phyloP scores from a whole-genome alignment of 1,284 basidiomycete species.

The Melampsora allii-populina region DNA sequence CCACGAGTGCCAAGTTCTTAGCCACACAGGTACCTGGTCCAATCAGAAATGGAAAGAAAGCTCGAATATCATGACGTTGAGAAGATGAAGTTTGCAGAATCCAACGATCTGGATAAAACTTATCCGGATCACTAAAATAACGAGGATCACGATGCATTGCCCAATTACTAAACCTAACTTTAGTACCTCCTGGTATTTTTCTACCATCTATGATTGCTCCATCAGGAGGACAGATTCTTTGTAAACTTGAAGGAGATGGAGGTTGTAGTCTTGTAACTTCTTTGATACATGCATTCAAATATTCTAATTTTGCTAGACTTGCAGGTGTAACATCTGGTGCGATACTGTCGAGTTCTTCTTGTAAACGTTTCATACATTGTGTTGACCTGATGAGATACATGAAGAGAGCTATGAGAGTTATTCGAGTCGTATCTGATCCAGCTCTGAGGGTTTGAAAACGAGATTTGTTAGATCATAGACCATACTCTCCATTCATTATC shows the following conservation, averaged over 20 bases:
- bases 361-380: slow-evolving; percentile 46
- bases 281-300: slow-evolving; percentile 52
- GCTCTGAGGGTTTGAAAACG: slow-evolving; percentile 34
- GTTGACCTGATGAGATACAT: slow-evolving; percentile 49
- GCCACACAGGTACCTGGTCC: slow-evolving; percentile 49
- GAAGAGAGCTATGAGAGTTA: slow-evolving; percentile 48
- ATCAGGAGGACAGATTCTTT: slow-evolving; percentile 49
- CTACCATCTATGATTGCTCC: slow-evolving; percentile 49
- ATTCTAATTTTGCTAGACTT: slow-evolving; percentile 47
- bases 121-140: slow-evolving; percentile 48
- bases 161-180: slow-evolving; percentile 50
- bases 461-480: not conserved
- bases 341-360: slow-evolving; percentile 47
- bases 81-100: slow-evolving; percentile 41
- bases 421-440: slow-evolving; percentile 50
- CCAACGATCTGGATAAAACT: slow-evolving; percentile 50
- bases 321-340: slow-evolving; percentile 48
- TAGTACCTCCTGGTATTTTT: slow-evolving; percentile 49
- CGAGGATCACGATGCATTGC: slow-evolving; percentile 48
- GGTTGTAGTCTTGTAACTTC: slow-evolving; percentile 51
- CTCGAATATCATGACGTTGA: slow-evolving; percentile 21
- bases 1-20: slow-evolving; percentile 38
- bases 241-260: slow-evolving; percentile 51
- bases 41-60: slow-evolving; percentile 36
- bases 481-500: not conserved